Conservation (phyloP, 139 green algal species). For the Desmodesmus armatus region DNA sequence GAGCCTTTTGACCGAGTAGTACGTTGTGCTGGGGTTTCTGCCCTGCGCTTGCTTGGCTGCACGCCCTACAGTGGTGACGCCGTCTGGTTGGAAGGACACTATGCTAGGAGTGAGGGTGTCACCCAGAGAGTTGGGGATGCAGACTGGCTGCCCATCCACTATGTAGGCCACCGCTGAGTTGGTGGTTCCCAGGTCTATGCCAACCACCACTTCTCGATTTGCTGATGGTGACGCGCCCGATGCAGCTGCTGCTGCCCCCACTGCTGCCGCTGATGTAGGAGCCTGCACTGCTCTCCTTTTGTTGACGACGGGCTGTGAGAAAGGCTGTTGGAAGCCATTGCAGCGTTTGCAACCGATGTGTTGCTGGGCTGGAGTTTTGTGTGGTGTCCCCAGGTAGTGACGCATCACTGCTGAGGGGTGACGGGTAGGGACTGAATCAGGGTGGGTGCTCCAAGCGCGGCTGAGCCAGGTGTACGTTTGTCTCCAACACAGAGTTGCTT, state of each 20-base stretch:
- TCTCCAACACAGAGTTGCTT: too few relatives aligned
- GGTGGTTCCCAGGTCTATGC: conserved; percentile 98
- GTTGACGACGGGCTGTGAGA: too few relatives aligned
- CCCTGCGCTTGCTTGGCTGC: conserved; percentile 67
- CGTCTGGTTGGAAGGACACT: conserved; percentile 61
- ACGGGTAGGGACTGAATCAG: too few relatives aligned
- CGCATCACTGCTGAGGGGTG: too few relatives aligned
- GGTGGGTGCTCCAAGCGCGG: too few relatives aligned
- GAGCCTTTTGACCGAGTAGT: conserved; percentile 91
- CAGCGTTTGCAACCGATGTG: too few relatives aligned
- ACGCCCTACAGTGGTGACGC: conserved; percentile 65
- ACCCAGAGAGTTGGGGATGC: conserved; percentile 71
- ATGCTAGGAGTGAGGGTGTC: conserved; percentile 79
- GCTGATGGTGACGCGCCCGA: background rate
- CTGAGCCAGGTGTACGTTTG: too few relatives aligned
- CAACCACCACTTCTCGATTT: conserved; percentile 70
- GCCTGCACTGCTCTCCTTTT: too few relatives aligned
- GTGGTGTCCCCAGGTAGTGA: too few relatives aligned
- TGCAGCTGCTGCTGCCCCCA: background rate
- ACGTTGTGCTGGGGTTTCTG: conserved; percentile 75
- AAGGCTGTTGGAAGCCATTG: too few relatives aligned
- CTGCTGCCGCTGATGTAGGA: conserved; percentile 6
- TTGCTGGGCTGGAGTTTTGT: too few relatives aligned
- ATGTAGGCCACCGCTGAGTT: conserved; percentile 93
- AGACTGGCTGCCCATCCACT: conserved; percentile 54